Percentiles rank a stretch among this genome's conserved stretches.
Evolutionary conservation across 1,284 basidiomycete genomes (phyloP).

Genomic region (Malassezia yamatoensis): DNA sequence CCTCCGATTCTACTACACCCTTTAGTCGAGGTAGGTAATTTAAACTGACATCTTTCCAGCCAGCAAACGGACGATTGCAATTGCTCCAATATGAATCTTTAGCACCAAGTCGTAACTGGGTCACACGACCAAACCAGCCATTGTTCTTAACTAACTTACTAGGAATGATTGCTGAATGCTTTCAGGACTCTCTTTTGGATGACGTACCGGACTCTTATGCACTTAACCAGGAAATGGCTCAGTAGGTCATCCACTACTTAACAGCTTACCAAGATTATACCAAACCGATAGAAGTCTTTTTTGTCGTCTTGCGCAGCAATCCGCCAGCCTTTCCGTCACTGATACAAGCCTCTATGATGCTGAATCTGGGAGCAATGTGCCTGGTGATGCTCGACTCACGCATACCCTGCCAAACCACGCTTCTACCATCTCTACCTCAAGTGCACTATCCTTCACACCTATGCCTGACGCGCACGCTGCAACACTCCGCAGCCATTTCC

Average conservation of each 20-base stretch:
- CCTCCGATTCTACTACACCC: slow-evolving; percentile 16
- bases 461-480: background rate
- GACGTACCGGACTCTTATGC: background rate
- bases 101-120: background rate
- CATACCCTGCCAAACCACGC: background rate
- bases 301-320: slow-evolving; percentile 7
- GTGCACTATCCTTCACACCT: slow-evolving; percentile 2
- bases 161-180: slow-evolving; percentile 1
- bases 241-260: slow-evolving; percentile 1
- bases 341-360: slow-evolving; percentile 5
- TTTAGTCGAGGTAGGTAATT: slow-evolving; percentile 3
- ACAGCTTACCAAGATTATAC: slow-evolving; percentile 5
- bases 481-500: background rate
- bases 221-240: slow-evolving; percentile 5
- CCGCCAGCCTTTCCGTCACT: slow-evolving; percentile 4
- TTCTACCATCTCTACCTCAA: background rate
- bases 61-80: slow-evolving; percentile 5
- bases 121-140: background rate
- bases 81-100: background rate
- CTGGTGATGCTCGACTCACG: slow-evolving; percentile 10
- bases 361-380: slow-evolving; percentile 10
- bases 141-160: background rate
- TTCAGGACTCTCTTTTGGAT: background rate
- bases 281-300: slow-evolving; percentile 1
- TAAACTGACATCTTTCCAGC: background rate